Evolutionary conservation across 345 rosid genomes (phyloP).

Genomic region (Cardamine occulta): DNA sequence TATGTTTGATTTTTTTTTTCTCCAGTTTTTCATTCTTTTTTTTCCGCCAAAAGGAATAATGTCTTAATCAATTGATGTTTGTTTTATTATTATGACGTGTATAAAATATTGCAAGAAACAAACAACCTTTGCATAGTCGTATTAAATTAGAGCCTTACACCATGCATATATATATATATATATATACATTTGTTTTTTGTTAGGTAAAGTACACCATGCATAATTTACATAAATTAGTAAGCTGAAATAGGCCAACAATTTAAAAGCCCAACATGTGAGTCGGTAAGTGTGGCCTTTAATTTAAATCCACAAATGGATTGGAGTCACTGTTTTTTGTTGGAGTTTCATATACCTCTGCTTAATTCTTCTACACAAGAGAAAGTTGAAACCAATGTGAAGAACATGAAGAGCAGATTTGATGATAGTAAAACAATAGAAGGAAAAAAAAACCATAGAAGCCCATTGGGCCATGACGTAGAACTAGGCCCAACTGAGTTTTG

Average conservation of each 20-base stretch:
- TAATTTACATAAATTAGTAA: not conserved
- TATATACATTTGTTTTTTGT: no score
- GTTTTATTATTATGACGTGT: not conserved
- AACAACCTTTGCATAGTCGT: not conserved
- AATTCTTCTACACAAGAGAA: not conserved
- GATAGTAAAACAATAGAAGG: not conserved
- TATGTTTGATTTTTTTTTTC: not conserved
- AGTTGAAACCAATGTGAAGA: not conserved
- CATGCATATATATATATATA: no score
- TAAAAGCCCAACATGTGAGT: not conserved
- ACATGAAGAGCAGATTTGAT: not conserved
- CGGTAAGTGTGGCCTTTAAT: not conserved
- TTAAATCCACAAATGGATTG: no score
- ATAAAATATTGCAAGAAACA: no score
- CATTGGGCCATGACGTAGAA: not conserved
- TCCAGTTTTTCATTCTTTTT: not conserved
- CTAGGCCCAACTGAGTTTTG: not conserved
- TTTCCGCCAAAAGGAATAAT: not conserved
- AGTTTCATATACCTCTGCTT: not conserved
- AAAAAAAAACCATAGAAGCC: not conserved
- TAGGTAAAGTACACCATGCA: no score
- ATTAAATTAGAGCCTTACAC: no score
- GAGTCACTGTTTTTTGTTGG: not conserved
- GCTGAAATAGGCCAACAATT: constrained; percentile 3
- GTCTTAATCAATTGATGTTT: constrained; percentile 11